Evolutionary conservation across 1,139 yeast genomes (phyloP), one percentile per base, ranked within the genome.

Genomic region (Lodderomyces jiufengensis): DNA sequence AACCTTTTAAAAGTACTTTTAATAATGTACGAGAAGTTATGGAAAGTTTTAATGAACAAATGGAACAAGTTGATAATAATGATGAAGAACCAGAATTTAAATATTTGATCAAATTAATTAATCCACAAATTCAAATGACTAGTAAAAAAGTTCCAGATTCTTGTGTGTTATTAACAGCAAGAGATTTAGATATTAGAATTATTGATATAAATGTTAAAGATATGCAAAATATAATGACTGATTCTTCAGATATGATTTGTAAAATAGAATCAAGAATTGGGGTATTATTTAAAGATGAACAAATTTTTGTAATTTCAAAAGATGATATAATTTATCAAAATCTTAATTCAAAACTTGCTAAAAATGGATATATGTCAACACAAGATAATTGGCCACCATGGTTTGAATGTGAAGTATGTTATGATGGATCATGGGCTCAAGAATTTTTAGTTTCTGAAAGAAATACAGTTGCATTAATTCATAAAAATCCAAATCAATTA

Each of bases 321-420:
- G 71, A 53, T 57, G 74, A 45, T 18, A 37, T 41, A 18, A 18
- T 36, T 10, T 27, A 24, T n/a, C 31, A 24, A 24, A 37, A 35
- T 29, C 34, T 54, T 1, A 54, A 51, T 23, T 54, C 62, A 1
- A 57, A 52, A 32, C 44, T 55, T 15, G 57, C 56, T 15, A 55
- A 56, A 36, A 64, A 63, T 12, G 47, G 46, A 20, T 51, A 47
- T 3, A 55, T 54, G 40, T 34, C 48, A 1, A 44, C 42, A 11
- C 39, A 53, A 5, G 51, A 54, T 10, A 48, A 48, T 30, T 86
- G 96, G 96, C 92, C 95, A 1, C 95, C 95, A 1, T 83, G 92
- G 87, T 58, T 87, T 24, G 85, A 83, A 40, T 50, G 56, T 34
- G 97, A 90, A 54, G 70, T 83, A 41, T 80, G 88, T 45, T 84